Evolutionary conservation across 1,139 yeast species (phyloP).

Genomic region (Candida glucosophila): DNA sequence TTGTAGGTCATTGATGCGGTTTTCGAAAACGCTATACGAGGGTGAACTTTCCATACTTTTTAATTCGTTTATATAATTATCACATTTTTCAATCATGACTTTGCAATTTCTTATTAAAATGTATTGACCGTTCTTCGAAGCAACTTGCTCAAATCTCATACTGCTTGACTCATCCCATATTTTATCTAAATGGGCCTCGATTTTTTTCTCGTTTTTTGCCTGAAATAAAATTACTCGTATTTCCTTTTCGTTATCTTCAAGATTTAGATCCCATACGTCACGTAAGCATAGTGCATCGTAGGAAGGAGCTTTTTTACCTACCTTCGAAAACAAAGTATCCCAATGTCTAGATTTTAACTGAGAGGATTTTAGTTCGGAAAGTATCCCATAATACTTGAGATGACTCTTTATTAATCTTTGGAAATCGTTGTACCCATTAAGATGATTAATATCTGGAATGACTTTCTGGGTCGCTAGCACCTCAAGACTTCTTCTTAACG

Average conservation of each 20-base stretch:
- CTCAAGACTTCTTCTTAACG: too few species aligned
- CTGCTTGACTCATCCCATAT: conserved; percentile 51
- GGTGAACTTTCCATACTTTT: conserved; percentile 69
- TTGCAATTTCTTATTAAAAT: conserved; percentile 68
- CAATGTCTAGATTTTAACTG: conserved; percentile 65
- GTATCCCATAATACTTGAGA: too few species aligned
- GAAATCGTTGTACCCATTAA: too few species aligned
- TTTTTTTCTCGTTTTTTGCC: conserved; percentile 66
- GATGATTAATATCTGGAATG: too few species aligned
- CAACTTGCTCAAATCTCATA: conserved; percentile 37
- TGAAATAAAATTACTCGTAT: conserved; percentile 46
- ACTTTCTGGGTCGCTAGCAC: too few species aligned
- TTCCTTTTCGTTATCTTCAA: conserved; percentile 34
- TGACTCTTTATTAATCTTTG: too few species aligned
- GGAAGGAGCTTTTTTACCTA: conserved; percentile 12
- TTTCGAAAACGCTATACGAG: conserved; percentile 53
- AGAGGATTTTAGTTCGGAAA: conserved; percentile 48
- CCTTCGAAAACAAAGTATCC: conserved; percentile 37
- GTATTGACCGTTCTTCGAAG: conserved; percentile 39
- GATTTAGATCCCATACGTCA: conserved; percentile 52
- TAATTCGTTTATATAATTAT: conserved; percentile 54
- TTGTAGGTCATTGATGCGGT: conserved; percentile 49
- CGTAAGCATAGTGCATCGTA: conserved; percentile 37
- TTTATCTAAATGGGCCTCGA: conserved; percentile 46
- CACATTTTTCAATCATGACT: conserved; percentile 46